These are phyloP conservation scores for Linnemannia hyalina DNA, from an alignment of 192 early-diverging fungal species.

Conservation along the genomic window DNA sequence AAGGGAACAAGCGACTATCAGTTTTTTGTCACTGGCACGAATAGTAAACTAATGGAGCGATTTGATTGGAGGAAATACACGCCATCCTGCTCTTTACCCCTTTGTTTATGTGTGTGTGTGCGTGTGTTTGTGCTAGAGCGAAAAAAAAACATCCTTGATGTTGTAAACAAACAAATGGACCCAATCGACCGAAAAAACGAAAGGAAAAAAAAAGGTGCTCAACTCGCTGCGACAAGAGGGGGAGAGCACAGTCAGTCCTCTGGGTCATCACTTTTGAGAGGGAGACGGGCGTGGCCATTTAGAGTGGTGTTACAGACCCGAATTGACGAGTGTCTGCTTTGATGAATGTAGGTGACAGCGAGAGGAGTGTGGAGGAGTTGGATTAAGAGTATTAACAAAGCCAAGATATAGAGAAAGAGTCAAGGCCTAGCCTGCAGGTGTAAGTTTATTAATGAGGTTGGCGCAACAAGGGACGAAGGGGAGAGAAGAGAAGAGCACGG, in stretches of 20 bases:
- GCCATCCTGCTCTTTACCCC: slow-evolving; percentile 7
- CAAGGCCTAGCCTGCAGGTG: slow-evolving; percentile 6
- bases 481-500: neutral
- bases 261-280: neutral
- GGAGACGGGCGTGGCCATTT: neutral
- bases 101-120: slow-evolving; percentile 6
- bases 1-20: neutral
- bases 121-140: no score
- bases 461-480: neutral
- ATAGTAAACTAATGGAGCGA: neutral
- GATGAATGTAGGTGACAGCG: neutral
- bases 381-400: neutral
- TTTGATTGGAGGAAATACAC: slow-evolving; percentile 14
- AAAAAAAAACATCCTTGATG: no score
- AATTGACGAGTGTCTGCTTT: neutral
- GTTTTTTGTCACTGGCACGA: neutral
- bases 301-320: neutral
- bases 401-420: neutral
- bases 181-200: neutral
- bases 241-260: neutral
- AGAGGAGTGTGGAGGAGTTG: neutral
- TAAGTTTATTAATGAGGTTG: slow-evolving; percentile 10
- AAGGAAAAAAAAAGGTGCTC: neutral
- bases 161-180: neutral
- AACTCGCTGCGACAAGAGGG: neutral